Conservation (phyloP, 495 filamentous ascomycete genomes). For the Letharia columbiana region DNA sequence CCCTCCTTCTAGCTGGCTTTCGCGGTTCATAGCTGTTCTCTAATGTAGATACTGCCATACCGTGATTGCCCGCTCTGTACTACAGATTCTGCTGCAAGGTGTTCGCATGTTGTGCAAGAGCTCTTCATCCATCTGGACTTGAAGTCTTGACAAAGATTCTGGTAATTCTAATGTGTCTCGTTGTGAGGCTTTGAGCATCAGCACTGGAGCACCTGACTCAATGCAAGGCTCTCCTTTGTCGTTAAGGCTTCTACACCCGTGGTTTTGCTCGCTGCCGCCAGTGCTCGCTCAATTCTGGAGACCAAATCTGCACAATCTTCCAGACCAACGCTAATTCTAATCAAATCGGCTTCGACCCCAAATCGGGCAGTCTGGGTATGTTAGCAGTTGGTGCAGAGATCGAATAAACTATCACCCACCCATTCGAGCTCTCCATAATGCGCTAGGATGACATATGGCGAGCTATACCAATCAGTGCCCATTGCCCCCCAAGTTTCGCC, state of each 20-base stretch:
- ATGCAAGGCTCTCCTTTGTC: background rate
- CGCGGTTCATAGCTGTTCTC: background rate
- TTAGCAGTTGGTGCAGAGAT: conserved; percentile 4
- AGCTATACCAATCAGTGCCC: conserved; percentile 35
- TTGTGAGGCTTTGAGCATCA: background rate
- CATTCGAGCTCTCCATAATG: conserved; percentile 91
- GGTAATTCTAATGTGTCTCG: background rate
- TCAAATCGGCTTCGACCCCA: conserved; percentile 65
- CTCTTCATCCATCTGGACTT: background rate
- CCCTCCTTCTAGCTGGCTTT: background rate
- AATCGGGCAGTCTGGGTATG: conserved; percentile 55
- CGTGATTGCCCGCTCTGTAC: background rate
- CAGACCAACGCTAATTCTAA: conserved; percentile 84
- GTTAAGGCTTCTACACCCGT: background rate
- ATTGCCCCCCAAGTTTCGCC: background rate
- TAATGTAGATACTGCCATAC: background rate
- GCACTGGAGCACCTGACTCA: background rate
- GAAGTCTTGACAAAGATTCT: background rate
- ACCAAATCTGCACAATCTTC: conserved; percentile 64
- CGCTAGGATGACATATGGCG: conserved; percentile 83
- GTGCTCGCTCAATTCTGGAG: conserved; percentile 39
- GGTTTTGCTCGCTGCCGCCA: conserved; percentile 35
- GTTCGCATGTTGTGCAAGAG: background rate
- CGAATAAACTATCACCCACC: conserved; percentile 37
- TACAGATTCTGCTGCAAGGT: background rate